phyloP scores from a whole-genome alignment of 2,329 filamentous ascomycete genomes.

The Orbilia javanica region DNA sequence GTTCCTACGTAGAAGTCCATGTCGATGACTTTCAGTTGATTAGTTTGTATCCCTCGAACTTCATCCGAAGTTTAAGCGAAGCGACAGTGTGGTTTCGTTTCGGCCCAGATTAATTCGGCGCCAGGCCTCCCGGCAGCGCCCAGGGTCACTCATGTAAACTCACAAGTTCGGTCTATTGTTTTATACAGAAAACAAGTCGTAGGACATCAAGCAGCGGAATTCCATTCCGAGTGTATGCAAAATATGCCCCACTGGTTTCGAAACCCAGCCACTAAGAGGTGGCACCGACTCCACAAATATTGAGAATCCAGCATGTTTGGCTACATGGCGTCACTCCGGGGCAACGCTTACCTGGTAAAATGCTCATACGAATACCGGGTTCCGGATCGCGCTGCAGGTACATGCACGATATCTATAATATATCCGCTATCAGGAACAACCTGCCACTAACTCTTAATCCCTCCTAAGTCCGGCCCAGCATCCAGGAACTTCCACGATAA shows the following conservation, averaged over 20 bases:
- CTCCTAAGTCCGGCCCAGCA: background rate
- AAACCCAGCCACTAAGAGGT: background rate
- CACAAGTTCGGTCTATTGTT: background rate
- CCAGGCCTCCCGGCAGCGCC: slow-evolving; percentile 13
- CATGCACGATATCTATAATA: background rate
- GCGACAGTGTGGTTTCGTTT: background rate
- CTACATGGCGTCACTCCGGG: slow-evolving; percentile 12
- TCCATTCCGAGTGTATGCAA: slow-evolving; percentile 31
- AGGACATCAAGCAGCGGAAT: slow-evolving; percentile 13
- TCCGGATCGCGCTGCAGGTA: slow-evolving; percentile 33
- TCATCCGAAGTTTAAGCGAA: slow-evolving; percentile 3
- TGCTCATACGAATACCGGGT: slow-evolving; percentile 42
- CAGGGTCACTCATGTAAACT: background rate
- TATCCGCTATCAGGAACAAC: background rate
- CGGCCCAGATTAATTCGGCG: slow-evolving; percentile 5
- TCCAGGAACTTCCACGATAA: slow-evolving; percentile 24
- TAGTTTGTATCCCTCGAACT: background rate
- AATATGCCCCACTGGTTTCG: background rate
- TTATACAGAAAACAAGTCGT: background rate
- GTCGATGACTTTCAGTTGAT: too few relatives aligned
- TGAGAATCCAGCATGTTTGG: background rate
- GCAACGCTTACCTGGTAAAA: slow-evolving; percentile 45
- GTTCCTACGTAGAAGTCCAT: too few relatives aligned
- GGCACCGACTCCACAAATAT: background rate
- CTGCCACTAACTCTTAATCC: too few relatives aligned